Percentiles rank a stretch among this genome's conserved stretches.
phyloP scores from a whole-genome alignment of 768 basidiomycete species.

The Rhodosporidiobolus odoratus region DNA sequence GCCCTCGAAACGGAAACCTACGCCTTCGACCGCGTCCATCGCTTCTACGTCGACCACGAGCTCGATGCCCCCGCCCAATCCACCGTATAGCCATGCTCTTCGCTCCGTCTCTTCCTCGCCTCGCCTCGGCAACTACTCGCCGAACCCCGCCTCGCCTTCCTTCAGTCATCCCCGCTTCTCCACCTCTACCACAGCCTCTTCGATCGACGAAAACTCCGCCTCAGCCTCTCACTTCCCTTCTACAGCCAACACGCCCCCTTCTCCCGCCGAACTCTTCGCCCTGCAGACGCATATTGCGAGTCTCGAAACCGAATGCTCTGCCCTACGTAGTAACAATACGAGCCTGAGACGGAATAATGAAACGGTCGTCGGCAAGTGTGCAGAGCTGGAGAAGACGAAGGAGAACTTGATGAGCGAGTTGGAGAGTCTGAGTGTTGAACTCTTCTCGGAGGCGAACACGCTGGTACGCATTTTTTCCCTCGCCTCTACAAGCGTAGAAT shows the following conservation, averaged over 20 bases:
- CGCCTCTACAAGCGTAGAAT: neutral
- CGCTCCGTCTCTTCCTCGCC: constrained; percentile 29
- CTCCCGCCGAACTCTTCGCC: constrained; percentile 12
- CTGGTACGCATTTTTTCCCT: constrained; percentile 10
- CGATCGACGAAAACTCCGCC: neutral
- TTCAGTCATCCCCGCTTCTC: constrained; percentile 6
- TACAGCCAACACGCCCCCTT: neutral
- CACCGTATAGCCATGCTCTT: neutral
- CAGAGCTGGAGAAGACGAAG: constrained; percentile 35
- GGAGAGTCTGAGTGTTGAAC: constrained; percentile 33
- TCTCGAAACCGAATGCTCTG: constrained; percentile 12
- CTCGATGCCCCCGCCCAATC: constrained; percentile 1
- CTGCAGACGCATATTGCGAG: constrained; percentile 7
- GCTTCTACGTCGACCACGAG: neutral
- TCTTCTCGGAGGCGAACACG: constrained; percentile 37
- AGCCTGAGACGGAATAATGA: constrained; percentile 25
- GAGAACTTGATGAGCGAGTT: constrained; percentile 35
- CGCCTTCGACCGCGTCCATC: constrained; percentile 5
- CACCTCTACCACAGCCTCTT: constrained; percentile 12
- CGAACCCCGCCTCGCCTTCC: neutral
- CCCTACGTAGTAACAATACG: constrained; percentile 12
- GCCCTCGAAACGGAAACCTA: constrained; percentile 11
- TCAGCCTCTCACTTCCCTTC: neutral
- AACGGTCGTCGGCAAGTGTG: constrained; percentile 28
- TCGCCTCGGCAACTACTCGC: constrained; percentile 5